phyloP scores from a whole-genome alignment of 768 basidiomycete species.

The Kwoniella sp. region DNA sequence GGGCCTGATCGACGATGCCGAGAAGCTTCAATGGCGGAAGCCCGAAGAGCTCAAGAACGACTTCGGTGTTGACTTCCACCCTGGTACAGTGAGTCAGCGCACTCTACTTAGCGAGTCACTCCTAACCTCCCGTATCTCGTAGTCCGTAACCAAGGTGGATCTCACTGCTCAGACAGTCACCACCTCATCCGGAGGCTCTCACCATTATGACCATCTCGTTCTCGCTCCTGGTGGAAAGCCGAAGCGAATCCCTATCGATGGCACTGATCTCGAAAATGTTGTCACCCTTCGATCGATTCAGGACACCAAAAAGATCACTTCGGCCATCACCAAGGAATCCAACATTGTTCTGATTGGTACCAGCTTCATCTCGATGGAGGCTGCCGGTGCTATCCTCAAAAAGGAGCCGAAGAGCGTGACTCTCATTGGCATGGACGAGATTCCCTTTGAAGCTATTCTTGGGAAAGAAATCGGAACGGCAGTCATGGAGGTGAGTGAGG shows the following conservation, averaged over 20 bases:
- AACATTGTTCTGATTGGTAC: slow-evolving; percentile 82
- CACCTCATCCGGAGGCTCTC: slow-evolving; percentile 60
- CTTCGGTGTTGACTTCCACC: slow-evolving; percentile 46
- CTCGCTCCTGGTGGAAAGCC: slow-evolving; percentile 73
- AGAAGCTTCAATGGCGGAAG: slow-evolving; percentile 71
- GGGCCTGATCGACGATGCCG: slow-evolving; percentile 68
- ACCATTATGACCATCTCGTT: slow-evolving; percentile 71
- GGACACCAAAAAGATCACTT: slow-evolving; percentile 61
- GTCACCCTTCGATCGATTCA: slow-evolving; percentile 67
- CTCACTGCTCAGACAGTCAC: slow-evolving; percentile 61
- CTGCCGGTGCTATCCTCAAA: slow-evolving; percentile 65
- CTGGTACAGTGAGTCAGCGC: slow-evolving; percentile 36
- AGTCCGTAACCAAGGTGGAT: slow-evolving; percentile 68
- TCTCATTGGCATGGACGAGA: slow-evolving; percentile 75
- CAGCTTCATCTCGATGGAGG: slow-evolving; percentile 81
- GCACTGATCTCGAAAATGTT: slow-evolving; percentile 69
- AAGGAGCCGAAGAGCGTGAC: slow-evolving; percentile 75
- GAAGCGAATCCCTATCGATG: slow-evolving; percentile 69
- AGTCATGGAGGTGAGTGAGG: slow-evolving; percentile 61
- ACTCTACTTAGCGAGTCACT: slow-evolving; percentile 58
- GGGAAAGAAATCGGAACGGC: slow-evolving; percentile 75
- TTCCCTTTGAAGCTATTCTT: slow-evolving; percentile 74
- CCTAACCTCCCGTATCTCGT: neutral
- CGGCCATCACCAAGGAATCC: slow-evolving; percentile 57
- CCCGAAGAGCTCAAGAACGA: slow-evolving; percentile 70